Base-by-base conservation (phyloP, 78 protist genomes). In the Parvularia atlantis region DNA sequence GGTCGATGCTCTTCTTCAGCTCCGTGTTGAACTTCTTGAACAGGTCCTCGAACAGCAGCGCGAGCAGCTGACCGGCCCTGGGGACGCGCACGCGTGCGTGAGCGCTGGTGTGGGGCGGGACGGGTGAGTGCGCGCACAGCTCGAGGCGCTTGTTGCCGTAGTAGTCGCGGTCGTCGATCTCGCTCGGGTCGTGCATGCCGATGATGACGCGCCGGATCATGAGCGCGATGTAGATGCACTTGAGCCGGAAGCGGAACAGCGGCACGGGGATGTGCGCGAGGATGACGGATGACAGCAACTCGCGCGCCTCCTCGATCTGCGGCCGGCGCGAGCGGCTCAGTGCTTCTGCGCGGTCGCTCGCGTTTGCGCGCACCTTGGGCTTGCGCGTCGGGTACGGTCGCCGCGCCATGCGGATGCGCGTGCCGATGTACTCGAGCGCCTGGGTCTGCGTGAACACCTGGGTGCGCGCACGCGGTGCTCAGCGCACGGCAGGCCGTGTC, bases 131-230 rank as follows among this genome's bases (percentile, higher is more conserved):
- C n/a, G n/a, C n/a, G 24, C 63, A 71, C 30, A 84, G 86, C 78
- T 89, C 94, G 46, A 91, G 78, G 0, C 97, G 54, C 80, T 95
- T 95, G 87, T 95, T 95, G 20, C 99, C 99, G 84, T 93, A 93
- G 87, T 91, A 94, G 75, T 96, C 99, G 44, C 78, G 77, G 62
- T 92, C 97, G 68, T 91, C 95, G n/a, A 87, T 56, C 17, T 9
- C 28, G 10, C 46, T 1, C 26, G 69, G 67, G 16, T 22, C 43
- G 50, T 80, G 67, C 59, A 75, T 11, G 2, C 97, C 97, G 26
- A 64, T 65, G 31, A 91, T 50, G 33, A 92, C 77, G 17, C 95
- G 63, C 43, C 97, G 83, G 16, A 91, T 76, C 92, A 96, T 92
- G 41, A 87, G 57, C 11, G 84, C 82, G 33, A 92, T 13, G 77